These are phyloP conservation scores for Aegle marmelos DNA, from an alignment of 345 rosid species.

Conservation along the genomic window DNA sequence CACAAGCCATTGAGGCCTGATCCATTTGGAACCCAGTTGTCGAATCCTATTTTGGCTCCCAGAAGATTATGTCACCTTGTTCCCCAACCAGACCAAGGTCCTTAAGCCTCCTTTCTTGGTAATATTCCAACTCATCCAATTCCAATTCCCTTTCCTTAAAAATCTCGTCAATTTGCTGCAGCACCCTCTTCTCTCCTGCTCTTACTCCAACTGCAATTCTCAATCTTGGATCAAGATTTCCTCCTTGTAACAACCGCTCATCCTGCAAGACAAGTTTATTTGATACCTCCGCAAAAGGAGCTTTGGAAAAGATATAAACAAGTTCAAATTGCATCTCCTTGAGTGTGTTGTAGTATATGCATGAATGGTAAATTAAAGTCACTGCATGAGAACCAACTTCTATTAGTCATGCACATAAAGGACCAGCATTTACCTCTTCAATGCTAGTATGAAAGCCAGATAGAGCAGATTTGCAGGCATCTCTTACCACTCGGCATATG, in stretches of 20 bases:
- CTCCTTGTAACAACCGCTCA: conserved; percentile 55
- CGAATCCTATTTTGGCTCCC: conserved; percentile 59
- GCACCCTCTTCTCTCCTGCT: conserved; percentile 77
- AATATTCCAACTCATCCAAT: conserved; percentile 69
- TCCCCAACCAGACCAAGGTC: conserved; percentile 91
- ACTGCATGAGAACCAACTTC: not conserved
- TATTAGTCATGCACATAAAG: not conserved
- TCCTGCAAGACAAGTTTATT: conserved; percentile 41
- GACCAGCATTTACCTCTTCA: conserved; percentile 59
- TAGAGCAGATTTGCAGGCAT: conserved; percentile 84
- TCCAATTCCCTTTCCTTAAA: conserved; percentile 68
- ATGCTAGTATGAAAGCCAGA: conserved; percentile 66
- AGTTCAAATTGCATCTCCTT: not conserved
- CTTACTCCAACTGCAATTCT: conserved; percentile 68
- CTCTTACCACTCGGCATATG: conserved; percentile 70
- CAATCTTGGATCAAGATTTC: conserved; percentile 40
- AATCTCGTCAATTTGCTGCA: conserved; percentile 66
- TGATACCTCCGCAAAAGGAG: not conserved
- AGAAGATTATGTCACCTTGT: conserved; percentile 96
- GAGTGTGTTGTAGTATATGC: too few species aligned
- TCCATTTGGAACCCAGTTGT: not conserved
- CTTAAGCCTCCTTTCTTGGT: conserved; percentile 88
- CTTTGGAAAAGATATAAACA: not conserved
- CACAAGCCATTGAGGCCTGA: not conserved
- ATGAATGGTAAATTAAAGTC: not conserved